These are phyloP conservation scores for Aspergillus sp. DNA, from an alignment of 2,329 filamentous ascomycete species.

Conservation along the genomic window DNA sequence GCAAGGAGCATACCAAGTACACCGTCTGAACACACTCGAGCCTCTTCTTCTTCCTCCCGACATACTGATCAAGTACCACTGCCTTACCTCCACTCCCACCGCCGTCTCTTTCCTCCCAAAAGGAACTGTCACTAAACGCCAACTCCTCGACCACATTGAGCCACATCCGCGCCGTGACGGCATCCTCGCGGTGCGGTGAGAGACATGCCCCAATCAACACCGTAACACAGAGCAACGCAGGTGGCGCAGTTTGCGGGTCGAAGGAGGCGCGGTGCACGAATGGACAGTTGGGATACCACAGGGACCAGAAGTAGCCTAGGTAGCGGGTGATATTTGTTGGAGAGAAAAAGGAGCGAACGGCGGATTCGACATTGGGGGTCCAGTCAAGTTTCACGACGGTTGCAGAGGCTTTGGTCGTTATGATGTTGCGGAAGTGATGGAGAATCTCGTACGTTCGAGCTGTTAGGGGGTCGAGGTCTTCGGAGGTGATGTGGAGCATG, in stretches of 20 bases:
- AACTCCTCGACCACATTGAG: slow-evolving; percentile 29
- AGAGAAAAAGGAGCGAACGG: slow-evolving; percentile 26
- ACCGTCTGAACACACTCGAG: slow-evolving; percentile 30
- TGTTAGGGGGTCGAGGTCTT: slow-evolving; percentile 4
- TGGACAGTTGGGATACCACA: slow-evolving; percentile 37
- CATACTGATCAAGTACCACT: neutral
- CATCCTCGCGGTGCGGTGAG: slow-evolving; percentile 25
- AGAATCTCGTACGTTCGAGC: slow-evolving; percentile 20
- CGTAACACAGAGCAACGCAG: slow-evolving; percentile 32
- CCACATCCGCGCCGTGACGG: slow-evolving; percentile 22
- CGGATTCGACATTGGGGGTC: slow-evolving; percentile 13
- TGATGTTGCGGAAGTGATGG: slow-evolving; percentile 12
- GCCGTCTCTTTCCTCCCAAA: slow-evolving; percentile 8
- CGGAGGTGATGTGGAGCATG: slow-evolving; percentile 1
- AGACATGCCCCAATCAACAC: slow-evolving; percentile 34
- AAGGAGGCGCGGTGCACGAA: slow-evolving; percentile 35
- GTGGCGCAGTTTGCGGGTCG: slow-evolving; percentile 18
- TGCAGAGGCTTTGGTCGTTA: slow-evolving; percentile 15
- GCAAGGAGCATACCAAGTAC: slow-evolving; percentile 30
- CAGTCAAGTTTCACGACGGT: slow-evolving; percentile 23
- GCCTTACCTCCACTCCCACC: neutral
- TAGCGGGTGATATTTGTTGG: slow-evolving; percentile 28
- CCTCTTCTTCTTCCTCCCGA: slow-evolving; percentile 18
- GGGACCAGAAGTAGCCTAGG: slow-evolving; percentile 33
- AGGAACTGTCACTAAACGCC: slow-evolving; percentile 24